These are phyloP conservation scores for Colletotrichum kahawae DNA, from an alignment of 2,329 filamentous ascomycete genomes.

Conservation along the genomic window DNA sequence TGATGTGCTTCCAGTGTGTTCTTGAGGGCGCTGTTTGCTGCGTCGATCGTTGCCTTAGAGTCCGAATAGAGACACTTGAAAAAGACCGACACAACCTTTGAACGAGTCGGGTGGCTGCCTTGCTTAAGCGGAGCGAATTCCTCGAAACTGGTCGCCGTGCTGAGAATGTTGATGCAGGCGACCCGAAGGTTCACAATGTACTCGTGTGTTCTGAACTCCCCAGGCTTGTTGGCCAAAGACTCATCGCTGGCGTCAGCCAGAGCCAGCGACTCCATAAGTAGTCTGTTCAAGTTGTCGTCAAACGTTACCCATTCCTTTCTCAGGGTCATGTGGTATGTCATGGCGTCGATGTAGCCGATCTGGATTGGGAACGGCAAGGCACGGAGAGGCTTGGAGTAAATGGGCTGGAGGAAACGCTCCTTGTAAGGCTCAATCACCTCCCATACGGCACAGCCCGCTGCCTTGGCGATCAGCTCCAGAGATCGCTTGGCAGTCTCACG, in stretches of 20 bases:
- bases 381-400: conserved; percentile 93
- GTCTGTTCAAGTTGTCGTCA: conserved; percentile 86
- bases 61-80: conserved; percentile 98
- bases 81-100: conserved; percentile 88
- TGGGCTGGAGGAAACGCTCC: conserved; percentile 85
- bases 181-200: conserved; percentile 91
- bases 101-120: conserved; percentile 67
- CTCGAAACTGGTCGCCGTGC: conserved; percentile 90
- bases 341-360: conserved; percentile 97
- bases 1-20: conserved; percentile 87
- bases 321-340: conserved; percentile 91
- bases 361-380: conserved; percentile 93
- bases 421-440: conserved; percentile 90
- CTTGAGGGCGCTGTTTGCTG: conserved; percentile 88
- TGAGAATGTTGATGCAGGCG: conserved; percentile 90
- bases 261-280: conserved; percentile 92
- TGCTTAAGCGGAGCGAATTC: conserved; percentile 76
- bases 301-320: conserved; percentile 90
- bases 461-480: conserved; percentile 80
- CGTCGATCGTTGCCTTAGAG: conserved; percentile 89
- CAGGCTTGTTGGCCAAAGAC: conserved; percentile 87
- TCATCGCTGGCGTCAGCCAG: conserved; percentile 95
- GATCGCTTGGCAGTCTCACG: conserved; percentile 84
- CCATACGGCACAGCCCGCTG: conserved; percentile 79
- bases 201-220: conserved; percentile 94